A percentile compares a stretch with the other conserved stretches of the same genome.
Evolutionary conservation across 257 asterid genomes (phyloP).

Genomic region (Plantago major): DNA sequence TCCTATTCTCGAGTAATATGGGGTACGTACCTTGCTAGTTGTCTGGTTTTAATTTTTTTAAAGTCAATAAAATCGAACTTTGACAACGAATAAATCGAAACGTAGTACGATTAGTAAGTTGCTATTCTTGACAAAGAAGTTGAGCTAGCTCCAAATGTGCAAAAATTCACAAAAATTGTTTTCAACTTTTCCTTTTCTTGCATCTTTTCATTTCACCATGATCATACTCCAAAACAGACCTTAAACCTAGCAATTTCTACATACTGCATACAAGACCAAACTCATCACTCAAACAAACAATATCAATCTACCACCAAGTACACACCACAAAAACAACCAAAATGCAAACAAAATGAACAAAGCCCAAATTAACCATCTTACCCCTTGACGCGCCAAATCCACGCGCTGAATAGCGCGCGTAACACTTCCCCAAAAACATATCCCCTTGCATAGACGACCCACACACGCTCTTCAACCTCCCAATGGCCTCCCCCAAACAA

Average conservation of each 20-base stretch:
- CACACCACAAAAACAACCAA: background rate
- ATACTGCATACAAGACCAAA: background rate
- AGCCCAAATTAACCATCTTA: constrained; percentile 21
- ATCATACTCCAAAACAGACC: background rate
- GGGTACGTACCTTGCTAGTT: too few relatives aligned
- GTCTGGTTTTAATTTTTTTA: too few relatives aligned
- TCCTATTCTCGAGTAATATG: too few relatives aligned
- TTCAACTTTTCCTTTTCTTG: background rate
- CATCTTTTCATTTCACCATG: background rate
- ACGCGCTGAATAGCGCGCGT: constrained; percentile 78
- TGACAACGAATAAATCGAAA: too few relatives aligned
- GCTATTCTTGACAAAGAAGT: too few relatives aligned
- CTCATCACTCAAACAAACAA: background rate
- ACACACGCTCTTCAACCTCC: constrained; percentile 62
- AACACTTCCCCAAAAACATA: constrained; percentile 78
- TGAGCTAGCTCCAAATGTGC: too few relatives aligned
- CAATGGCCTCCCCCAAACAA: constrained; percentile 69
- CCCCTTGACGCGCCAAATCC: constrained; percentile 44
- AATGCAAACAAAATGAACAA: constrained; percentile 1
- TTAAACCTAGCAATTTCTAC: background rate
- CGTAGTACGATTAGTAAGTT: too few relatives aligned
- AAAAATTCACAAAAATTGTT: too few relatives aligned
- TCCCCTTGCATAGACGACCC: constrained; percentile 71
- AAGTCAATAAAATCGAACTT: too few relatives aligned
- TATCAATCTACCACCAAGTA: background rate